Base-by-base conservation (phyloP, 768 basidiomycete genomes). In the Dentipellis fragilis region DNA sequence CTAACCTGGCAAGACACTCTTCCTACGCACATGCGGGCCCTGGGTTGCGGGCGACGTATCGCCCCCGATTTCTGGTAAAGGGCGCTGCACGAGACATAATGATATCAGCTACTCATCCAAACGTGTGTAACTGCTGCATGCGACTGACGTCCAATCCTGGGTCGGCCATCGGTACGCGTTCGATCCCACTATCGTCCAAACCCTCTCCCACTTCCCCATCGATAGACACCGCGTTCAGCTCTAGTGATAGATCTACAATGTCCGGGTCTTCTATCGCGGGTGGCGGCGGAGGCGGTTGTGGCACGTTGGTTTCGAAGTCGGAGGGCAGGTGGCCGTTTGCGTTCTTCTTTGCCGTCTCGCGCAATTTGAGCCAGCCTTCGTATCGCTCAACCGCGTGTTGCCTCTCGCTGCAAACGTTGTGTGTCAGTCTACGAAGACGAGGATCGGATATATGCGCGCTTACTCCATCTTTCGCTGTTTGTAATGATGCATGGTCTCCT, bases 401-500 rank as follows among this genome's bases (percentile, higher is more conserved):
- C 69, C 89, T 86, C 61, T 97, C 94, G 47, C 95, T 97, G 67
- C 39, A 23, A 51, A 39, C 11, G 29, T 48, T 21, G 40, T 47
- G 37, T 19, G 38, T 22, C 14, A 50, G 42, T 11, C 34, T 49
- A 34, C 52, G 46, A 12, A 14, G 21, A 39, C 16, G 29, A 38
- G 46, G 39, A 1, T 37, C 51, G 48, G 14, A 55, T 51, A 29
- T 46, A 56, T 10, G 17, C 54, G 12, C 11, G 49, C 56, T 37
- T 37, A 96, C 94, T 86, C 83, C 48, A 87, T 75, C 70, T 85
- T 87, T 55, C 83, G 81, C 66, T 89, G 87, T 71, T 89, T 95
- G 71, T 95, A 98, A 59, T 93, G 89, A 48, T 88, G 87, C 78
- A 97, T 84, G 52, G 87, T 83, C 61, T 89, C 89, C 63, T 97